A percentile compares a stretch with the other conserved stretches of the same genome.
Evolutionary conservation across 192 early-diverging fungal species (phyloP).

Genomic region (Linnemannia hyalina): DNA sequence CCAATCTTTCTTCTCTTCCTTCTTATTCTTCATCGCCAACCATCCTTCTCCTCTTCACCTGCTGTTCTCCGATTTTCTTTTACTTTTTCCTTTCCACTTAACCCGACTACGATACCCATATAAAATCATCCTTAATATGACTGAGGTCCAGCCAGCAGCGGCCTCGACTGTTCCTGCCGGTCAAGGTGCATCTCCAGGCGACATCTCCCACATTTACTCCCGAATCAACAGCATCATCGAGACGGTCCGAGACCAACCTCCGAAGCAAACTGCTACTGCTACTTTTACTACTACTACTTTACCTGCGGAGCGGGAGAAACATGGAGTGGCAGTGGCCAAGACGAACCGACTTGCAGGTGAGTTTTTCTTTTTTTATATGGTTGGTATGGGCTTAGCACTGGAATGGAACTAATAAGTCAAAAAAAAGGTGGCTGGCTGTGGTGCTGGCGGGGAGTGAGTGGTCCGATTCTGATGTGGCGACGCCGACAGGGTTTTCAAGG

Average conservation of each 20-base stretch:
- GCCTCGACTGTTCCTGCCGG: not conserved
- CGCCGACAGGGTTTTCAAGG: not conserved
- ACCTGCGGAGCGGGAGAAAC: not conserved
- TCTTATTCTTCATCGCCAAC: not conserved
- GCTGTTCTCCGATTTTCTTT: not conserved
- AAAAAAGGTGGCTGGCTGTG: not conserved
- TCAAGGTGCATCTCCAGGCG: slow-evolving; percentile 41
- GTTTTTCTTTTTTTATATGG: not conserved
- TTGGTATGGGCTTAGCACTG: slow-evolving; percentile 1
- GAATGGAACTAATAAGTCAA: not conserved
- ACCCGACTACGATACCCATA: not conserved
- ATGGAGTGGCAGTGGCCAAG: not conserved
- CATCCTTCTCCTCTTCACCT: not conserved
- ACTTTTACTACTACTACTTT: no score
- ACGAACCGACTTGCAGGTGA: not conserved
- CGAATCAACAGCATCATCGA: slow-evolving; percentile 56
- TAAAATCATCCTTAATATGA: not conserved
- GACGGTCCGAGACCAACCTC: slow-evolving; percentile 46
- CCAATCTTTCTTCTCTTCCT: not conserved
- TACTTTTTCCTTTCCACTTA: not conserved
- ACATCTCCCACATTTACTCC: slow-evolving; percentile 58
- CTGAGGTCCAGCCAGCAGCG: not conserved
- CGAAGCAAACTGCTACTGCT: slow-evolving; percentile 1
- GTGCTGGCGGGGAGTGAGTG: not conserved
- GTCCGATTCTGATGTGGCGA: not conserved